Conservation (phyloP, 2,329 filamentous ascomycete genomes). For the Colletotrichum sp. region DNA sequence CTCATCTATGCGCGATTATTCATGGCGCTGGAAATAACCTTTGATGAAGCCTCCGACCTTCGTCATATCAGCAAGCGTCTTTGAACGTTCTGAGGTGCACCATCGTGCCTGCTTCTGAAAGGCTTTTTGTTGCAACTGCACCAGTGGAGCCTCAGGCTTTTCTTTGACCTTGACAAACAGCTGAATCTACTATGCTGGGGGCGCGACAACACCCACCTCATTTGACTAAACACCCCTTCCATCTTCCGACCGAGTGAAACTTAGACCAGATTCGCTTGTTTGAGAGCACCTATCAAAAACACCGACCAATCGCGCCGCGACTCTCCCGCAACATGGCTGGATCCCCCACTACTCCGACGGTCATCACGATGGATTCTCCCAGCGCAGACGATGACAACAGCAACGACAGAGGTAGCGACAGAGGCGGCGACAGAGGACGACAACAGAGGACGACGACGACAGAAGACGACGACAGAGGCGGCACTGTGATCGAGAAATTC, state of each 20-base stretch:
- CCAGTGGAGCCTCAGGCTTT: neutral
- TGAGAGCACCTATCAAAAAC: neutral
- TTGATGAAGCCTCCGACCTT: accelerated
- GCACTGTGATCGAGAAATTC: neutral
- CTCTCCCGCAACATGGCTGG: neutral
- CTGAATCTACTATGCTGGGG: accelerated
- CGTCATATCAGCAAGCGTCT: neutral
- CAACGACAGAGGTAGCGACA: neutral
- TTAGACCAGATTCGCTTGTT: neutral
- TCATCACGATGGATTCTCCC: accelerated
- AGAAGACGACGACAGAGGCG: neutral
- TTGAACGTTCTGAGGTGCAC: neutral
- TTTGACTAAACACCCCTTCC: neutral
- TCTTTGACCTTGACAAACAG: neutral
- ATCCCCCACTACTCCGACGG: neutral
- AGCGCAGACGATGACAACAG: neutral
- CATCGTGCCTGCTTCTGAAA: neutral
- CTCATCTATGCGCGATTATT: neutral
- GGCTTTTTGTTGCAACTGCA: neutral
- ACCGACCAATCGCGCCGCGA: neutral
- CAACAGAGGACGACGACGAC: neutral
- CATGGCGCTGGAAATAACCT: neutral
- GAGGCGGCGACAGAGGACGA: neutral
- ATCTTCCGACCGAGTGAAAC: neutral
- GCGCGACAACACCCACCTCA: neutral